Conservation (phyloP, 192 early-diverging fungal genomes). For the Coemansia sp. region DNA sequence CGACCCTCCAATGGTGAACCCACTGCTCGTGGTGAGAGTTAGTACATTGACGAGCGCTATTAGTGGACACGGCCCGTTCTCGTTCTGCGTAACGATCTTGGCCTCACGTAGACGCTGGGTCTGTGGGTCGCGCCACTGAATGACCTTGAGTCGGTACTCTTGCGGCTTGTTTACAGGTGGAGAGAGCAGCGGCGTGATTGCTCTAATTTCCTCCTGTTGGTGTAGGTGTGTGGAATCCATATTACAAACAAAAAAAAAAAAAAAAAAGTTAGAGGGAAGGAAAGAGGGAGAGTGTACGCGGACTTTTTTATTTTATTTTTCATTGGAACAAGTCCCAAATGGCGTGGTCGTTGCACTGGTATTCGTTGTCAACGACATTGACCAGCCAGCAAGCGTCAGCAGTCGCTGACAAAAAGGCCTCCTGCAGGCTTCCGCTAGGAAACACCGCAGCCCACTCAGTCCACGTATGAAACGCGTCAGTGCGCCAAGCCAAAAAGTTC, state of each 20-base stretch:
- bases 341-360: slow-evolving; percentile 59
- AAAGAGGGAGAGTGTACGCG: neutral
- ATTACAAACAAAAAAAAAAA: neutral
- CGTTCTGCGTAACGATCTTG: slow-evolving; percentile 86
- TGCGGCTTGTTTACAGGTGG: slow-evolving; percentile 8
- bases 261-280: neutral
- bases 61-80: slow-evolving; percentile 91
- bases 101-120: slow-evolving; percentile 53
- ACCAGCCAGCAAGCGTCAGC: slow-evolving; percentile 82
- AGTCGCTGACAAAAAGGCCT: slow-evolving; percentile 59
- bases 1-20: slow-evolving; percentile 41
- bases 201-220: slow-evolving; percentile 1
- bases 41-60: slow-evolving; percentile 83
- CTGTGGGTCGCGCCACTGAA: slow-evolving; percentile 60
- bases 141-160: slow-evolving; percentile 69
- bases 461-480: slow-evolving; percentile 95
- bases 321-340: slow-evolving; percentile 42
- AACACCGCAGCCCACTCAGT: slow-evolving; percentile 83
- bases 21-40: slow-evolving; percentile 65
- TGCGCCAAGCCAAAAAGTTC: slow-evolving; percentile 93
- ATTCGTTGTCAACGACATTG: slow-evolving; percentile 96
- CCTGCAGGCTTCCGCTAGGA: slow-evolving; percentile 46
- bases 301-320: neutral
- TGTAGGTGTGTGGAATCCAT: neutral
- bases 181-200: neutral